Evolutionary conservation across 169 alveolate species (phyloP).

Genomic region (Plasmodium vinckei): DNA sequence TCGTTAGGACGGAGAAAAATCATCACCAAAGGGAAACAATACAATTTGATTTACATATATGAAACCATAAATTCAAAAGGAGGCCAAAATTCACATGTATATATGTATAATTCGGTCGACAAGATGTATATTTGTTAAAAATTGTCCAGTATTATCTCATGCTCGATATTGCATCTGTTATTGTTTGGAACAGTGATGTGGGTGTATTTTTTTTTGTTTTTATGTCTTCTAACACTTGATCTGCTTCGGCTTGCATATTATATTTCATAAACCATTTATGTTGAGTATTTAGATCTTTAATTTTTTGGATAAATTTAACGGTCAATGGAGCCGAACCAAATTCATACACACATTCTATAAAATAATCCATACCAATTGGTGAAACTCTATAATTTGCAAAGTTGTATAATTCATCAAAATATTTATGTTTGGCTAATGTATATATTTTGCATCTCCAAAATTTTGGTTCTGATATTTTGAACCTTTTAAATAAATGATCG

Average conservation of each 20-base stretch:
- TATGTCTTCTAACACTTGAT: constrained; percentile 48
- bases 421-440: constrained; percentile 76
- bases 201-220: constrained; percentile 59
- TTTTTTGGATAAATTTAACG: constrained; percentile 63
- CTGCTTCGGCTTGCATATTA: constrained; percentile 55
- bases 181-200: constrained; percentile 44
- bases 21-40: too few relatives aligned
- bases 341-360: constrained; percentile 60
- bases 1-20: too few relatives aligned
- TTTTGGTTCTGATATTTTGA: constrained; percentile 78
- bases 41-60: too few relatives aligned
- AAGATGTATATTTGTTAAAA: not conserved
- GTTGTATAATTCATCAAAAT: constrained; percentile 78
- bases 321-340: constrained; percentile 46
- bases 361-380: constrained; percentile 82
- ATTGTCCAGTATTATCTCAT: constrained; percentile 27
- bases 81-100: too few relatives aligned
- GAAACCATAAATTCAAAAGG: too few relatives aligned
- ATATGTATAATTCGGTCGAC: too few relatives aligned
- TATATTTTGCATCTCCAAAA: constrained; percentile 80
- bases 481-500: constrained; percentile 67
- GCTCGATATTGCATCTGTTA: constrained; percentile 72
- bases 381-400: constrained; percentile 78
- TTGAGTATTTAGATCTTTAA: constrained; percentile 49
- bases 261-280: constrained; percentile 57